Conservation (phyloP, 257 asterid genomes). For the Solanum chmielewskii region DNA sequence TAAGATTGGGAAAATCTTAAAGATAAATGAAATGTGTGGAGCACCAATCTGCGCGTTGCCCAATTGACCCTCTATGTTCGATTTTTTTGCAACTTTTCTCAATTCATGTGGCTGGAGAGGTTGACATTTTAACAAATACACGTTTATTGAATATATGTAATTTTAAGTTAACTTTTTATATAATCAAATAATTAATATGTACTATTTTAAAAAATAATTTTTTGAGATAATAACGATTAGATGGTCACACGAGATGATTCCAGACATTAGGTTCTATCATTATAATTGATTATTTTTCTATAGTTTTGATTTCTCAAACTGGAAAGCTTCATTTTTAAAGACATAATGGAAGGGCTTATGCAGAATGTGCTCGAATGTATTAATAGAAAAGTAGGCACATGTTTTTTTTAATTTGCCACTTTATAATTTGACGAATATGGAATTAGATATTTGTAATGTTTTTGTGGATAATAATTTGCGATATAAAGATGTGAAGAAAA, state of each 20-base stretch:
- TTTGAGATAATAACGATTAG: too few species aligned
- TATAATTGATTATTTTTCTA: neutral
- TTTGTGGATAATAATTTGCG: neutral
- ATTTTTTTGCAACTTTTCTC: neutral
- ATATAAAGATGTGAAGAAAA: too few species aligned
- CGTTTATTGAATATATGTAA: neutral
- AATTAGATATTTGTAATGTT: neutral
- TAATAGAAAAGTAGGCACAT: neutral
- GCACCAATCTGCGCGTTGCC: neutral
- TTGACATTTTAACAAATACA: neutral
- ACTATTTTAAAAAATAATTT: too few species aligned
- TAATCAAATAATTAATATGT: neutral
- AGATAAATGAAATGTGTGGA: neutral
- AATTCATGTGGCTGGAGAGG: too few species aligned
- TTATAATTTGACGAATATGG: neutral
- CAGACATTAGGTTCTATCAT: too few species aligned
- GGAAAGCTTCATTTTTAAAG: neutral
- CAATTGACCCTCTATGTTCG: neutral
- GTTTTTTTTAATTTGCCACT: neutral
- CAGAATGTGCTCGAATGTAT: neutral
- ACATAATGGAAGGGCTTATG: neutral
- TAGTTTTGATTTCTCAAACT: neutral
- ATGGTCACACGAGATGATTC: neutral
- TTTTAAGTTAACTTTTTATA: neutral
- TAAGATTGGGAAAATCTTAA: neutral